These are phyloP conservation scores for Monosporascus sp. DNA, from an alignment of 2,329 filamentous ascomycete species.

Conservation along the genomic window DNA sequence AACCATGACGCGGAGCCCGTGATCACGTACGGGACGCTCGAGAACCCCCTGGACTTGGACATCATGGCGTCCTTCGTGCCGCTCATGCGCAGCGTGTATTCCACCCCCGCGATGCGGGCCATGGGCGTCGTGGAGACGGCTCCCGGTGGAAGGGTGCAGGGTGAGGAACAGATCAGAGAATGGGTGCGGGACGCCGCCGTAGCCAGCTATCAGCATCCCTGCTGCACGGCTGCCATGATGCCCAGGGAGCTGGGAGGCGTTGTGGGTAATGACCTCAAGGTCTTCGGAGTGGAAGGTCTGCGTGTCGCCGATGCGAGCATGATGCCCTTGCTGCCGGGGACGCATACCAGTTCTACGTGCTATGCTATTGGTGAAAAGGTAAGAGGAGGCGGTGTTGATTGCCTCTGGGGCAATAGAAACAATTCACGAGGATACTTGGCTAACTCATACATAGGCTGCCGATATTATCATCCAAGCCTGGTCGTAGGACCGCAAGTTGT, in stretches of 20 bases:
- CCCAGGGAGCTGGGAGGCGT: neutral
- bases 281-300: neutral
- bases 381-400: neutral
- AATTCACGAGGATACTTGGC: no score
- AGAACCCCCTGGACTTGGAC: slow-evolving; percentile 32
- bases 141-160: slow-evolving; percentile 21
- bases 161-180: slow-evolving; percentile 17
- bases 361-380: neutral
- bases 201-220: slow-evolving; percentile 31
- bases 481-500: no score
- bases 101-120: slow-evolving; percentile 22
- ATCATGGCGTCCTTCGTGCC: slow-evolving; percentile 27
- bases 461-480: no score
- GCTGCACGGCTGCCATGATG: slow-evolving; percentile 31
- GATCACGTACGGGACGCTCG: slow-evolving; percentile 29
- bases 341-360: neutral
- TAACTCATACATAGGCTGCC: no score
- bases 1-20: slow-evolving; percentile 22
- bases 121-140: slow-evolving; percentile 23
- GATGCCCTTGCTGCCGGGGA: neutral
- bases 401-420: no score
- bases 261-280: neutral
- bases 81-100: slow-evolving; percentile 23
- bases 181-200: slow-evolving; percentile 26
- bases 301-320: neutral